phyloP scores from a whole-genome alignment of 2,329 filamentous ascomycete genomes.

The Curvularia sp. region DNA sequence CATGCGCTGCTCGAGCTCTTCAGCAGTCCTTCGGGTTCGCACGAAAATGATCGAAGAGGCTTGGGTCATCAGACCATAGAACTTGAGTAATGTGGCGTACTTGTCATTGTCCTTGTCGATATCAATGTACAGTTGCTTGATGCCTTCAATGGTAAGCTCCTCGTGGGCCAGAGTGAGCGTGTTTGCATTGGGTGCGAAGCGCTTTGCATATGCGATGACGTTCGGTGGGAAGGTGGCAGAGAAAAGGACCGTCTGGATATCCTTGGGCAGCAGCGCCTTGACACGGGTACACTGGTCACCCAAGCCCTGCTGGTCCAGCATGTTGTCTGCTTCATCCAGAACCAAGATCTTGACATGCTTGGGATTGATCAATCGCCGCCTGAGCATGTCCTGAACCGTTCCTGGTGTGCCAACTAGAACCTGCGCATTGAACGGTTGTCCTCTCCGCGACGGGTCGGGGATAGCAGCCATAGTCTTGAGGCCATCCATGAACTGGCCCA shows the following conservation, averaged over 20 bases:
- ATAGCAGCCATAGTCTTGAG: conserved; percentile 82
- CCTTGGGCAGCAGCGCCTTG: conserved; percentile 74
- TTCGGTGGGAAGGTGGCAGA: conserved; percentile 91
- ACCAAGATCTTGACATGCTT: conserved; percentile 80
- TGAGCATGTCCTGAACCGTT: conserved; percentile 87
- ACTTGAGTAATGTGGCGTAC: conserved; percentile 85
- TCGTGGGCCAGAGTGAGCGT: conserved; percentile 86
- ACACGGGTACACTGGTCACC: conserved; percentile 94
- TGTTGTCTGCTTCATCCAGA: conserved; percentile 97
- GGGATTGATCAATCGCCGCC: conserved; percentile 74
- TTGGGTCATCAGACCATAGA: conserved; percentile 96
- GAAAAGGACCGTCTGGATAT: conserved; percentile 89
- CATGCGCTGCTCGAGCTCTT: conserved; percentile 86
- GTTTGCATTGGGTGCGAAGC: conserved; percentile 86
- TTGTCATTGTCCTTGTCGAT: conserved; percentile 83
- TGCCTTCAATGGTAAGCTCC: conserved; percentile 94
- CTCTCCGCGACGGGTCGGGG: conserved; percentile 74
- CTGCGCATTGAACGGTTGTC: conserved; percentile 72
- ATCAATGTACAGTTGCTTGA: conserved; percentile 97
- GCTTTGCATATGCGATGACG: conserved; percentile 81
- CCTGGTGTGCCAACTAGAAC: conserved; percentile 93
- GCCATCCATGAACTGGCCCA: conserved; percentile 82
- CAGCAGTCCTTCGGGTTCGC: conserved; percentile 85
- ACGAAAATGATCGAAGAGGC: conserved; percentile 99
- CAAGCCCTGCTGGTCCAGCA: conserved; percentile 94